Evolutionary conservation across 257 asterid genomes (phyloP).

Genomic region (Osmanthus fragrans): DNA sequence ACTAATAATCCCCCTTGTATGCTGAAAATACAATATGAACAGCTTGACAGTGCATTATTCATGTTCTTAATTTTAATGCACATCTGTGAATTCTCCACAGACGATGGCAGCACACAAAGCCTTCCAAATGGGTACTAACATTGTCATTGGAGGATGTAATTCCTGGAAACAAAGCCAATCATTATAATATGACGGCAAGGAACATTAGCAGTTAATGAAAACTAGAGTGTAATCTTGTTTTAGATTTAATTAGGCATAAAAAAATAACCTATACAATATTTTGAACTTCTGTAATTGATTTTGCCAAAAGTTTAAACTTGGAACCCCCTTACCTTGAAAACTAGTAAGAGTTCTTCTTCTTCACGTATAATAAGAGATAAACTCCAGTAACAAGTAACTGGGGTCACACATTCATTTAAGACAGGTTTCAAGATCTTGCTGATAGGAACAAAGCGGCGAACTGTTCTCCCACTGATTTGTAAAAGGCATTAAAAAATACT

Average conservation of each 20-base stretch:
- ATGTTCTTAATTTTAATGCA: slow-evolving; percentile 22
- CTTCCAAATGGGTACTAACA: slow-evolving; percentile 84
- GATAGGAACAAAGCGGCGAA: slow-evolving; percentile 60
- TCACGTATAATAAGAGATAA: slow-evolving; percentile 66
- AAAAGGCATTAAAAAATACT: background rate
- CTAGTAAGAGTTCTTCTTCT: slow-evolving; percentile 70
- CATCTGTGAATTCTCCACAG: background rate
- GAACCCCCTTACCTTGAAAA: slow-evolving; percentile 63
- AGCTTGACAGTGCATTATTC: slow-evolving; percentile 16
- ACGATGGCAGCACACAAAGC: slow-evolving; percentile 45
- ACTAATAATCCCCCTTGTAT: slow-evolving; percentile 14
- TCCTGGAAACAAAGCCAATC: slow-evolving; percentile 44
- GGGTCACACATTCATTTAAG: slow-evolving; percentile 86
- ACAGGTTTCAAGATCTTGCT: slow-evolving; percentile 84
- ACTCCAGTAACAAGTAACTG: slow-evolving; percentile 97
- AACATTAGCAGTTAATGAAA: background rate
- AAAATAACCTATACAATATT: background rate
- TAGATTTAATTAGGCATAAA: slow-evolving; percentile 1
- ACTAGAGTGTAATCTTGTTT: background rate
- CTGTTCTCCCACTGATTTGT: slow-evolving; percentile 60
- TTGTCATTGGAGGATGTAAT: slow-evolving; percentile 61
- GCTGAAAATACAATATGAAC: background rate
- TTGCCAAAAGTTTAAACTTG: background rate
- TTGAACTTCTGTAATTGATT: background rate
- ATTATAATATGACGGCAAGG: background rate